These are phyloP conservation scores for Phytophthora vignae DNA, from an alignment of 352 stramenopile genomes.

Conservation along the genomic window DNA sequence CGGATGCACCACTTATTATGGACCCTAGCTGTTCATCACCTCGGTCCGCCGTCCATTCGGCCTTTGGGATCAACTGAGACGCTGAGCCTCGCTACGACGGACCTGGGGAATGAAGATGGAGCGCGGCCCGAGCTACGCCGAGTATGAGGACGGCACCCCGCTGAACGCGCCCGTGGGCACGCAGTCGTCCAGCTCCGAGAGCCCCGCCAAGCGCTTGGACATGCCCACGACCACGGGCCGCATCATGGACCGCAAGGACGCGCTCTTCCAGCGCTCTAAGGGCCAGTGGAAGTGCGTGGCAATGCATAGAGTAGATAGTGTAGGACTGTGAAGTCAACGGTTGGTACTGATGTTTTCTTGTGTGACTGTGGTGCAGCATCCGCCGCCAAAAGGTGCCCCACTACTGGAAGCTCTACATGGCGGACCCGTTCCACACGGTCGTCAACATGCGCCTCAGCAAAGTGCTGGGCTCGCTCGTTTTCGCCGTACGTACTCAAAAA, in stretches of 20 bases:
- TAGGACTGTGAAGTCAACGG: neutral
- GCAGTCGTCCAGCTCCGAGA: slow-evolving; percentile 28
- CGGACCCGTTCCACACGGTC: slow-evolving; percentile 85
- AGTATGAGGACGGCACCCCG: slow-evolving; percentile 47
- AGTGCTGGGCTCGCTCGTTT: slow-evolving; percentile 54
- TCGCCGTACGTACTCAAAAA: slow-evolving; percentile 34
- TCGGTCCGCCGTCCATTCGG: slow-evolving; percentile 19
- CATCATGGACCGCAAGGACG: slow-evolving; percentile 80
- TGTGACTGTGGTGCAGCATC: slow-evolving; percentile 55
- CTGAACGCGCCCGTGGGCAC: slow-evolving; percentile 20
- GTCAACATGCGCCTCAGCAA: slow-evolving; percentile 87
- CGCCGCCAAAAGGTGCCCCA: slow-evolving; percentile 77
- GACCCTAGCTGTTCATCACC: slow-evolving; percentile 1
- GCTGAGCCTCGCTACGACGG: neutral
- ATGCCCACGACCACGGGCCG: slow-evolving; percentile 51
- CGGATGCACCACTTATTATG: slow-evolving; percentile 7
- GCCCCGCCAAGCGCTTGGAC: slow-evolving; percentile 30
- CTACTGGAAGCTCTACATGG: slow-evolving; percentile 87
- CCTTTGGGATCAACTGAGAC: slow-evolving; percentile 16
- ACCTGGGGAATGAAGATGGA: slow-evolving; percentile 51
- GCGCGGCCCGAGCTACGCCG: slow-evolving; percentile 52
- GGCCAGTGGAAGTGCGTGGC: slow-evolving; percentile 78
- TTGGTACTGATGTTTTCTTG: slow-evolving; percentile 6
- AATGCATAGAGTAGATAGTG: neutral
- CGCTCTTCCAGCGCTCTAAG: slow-evolving; percentile 70